A percentile compares a stretch with the other conserved stretches of the same genome.
Conservation (phyloP, 331 rosid species). For the Quercus lobata region DNA sequence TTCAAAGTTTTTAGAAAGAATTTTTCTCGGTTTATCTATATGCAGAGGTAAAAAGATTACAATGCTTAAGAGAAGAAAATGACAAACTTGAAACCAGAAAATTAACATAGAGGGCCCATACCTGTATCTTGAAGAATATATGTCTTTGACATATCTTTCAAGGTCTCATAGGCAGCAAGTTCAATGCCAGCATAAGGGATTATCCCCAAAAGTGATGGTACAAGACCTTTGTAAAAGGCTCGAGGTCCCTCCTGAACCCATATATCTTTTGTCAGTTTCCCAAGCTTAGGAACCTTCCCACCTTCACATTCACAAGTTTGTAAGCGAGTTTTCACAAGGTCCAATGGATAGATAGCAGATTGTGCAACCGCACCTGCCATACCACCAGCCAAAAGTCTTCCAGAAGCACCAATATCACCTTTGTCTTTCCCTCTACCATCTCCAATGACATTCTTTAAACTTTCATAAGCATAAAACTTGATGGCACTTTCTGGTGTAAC, state of each 20-base stretch:
- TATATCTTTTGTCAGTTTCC: conserved; percentile 62
- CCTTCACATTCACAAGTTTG: conserved; percentile 54
- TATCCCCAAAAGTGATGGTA: conserved; percentile 85
- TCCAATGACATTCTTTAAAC: conserved; percentile 46
- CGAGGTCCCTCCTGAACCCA: conserved; percentile 82
- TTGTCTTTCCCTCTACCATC: conserved; percentile 50
- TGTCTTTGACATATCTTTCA: conserved; percentile 75
- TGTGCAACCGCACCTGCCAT: conserved; percentile 87
- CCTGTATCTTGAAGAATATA: conserved; percentile 62
- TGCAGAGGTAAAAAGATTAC: neutral
- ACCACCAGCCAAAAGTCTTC: conserved; percentile 79
- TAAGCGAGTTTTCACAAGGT: conserved; percentile 76
- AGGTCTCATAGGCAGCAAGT: conserved; percentile 79
- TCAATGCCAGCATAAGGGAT: conserved; percentile 95
- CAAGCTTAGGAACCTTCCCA: conserved; percentile 54
- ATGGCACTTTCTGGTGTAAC: conserved; percentile 95
- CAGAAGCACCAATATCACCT: conserved; percentile 48
- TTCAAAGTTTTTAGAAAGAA: conserved; percentile 1
- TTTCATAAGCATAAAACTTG: conserved; percentile 67
- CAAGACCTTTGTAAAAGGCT: conserved; percentile 73
- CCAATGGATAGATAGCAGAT: conserved; percentile 80
- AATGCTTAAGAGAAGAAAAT: neutral
- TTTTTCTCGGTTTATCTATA: neutral
- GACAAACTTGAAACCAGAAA: neutral
- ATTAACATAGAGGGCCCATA: conserved; percentile 12